These are phyloP conservation scores for Agaricus sinodeliciosus DNA, from an alignment of 768 basidiomycete species.

Conservation along the genomic window DNA sequence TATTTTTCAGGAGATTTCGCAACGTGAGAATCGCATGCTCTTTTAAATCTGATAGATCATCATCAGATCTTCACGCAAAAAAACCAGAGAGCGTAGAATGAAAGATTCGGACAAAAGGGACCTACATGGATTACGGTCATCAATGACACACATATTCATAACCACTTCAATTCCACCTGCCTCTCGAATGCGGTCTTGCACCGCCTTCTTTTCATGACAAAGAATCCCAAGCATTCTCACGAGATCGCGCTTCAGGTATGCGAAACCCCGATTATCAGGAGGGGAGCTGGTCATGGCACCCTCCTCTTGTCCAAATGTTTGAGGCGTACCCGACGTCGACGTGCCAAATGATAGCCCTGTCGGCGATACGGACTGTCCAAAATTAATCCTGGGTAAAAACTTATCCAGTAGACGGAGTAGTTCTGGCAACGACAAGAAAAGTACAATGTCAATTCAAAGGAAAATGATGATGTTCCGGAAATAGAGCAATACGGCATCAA, in stretches of 20 bases:
- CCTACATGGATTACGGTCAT: conserved; percentile 91
- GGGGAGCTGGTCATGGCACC: neutral
- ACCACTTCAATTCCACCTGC: conserved; percentile 75
- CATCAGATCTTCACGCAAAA: neutral
- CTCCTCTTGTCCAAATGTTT: neutral
- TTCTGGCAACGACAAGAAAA: conserved; percentile 34
- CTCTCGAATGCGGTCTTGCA: conserved; percentile 69
- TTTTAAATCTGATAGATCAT: conserved; percentile 57
- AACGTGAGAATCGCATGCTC: conserved; percentile 90
- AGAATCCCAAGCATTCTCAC: conserved; percentile 84
- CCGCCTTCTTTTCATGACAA: conserved; percentile 51
- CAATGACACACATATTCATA: conserved; percentile 84
- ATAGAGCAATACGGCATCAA: conserved; percentile 4
- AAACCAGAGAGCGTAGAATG: conserved; percentile 9
- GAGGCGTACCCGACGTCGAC: conserved; percentile 19
- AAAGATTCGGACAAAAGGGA: conserved; percentile 17
- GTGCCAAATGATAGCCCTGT: conserved; percentile 20
- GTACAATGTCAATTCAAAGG: conserved; percentile 6
- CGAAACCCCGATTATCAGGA: conserved; percentile 54
- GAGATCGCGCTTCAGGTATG: conserved; percentile 82
- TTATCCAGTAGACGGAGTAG: conserved; percentile 66
- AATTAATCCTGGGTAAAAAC: conserved; percentile 83
- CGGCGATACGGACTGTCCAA: conserved; percentile 52
- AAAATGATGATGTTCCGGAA: neutral
- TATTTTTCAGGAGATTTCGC: conserved; percentile 69